These are phyloP conservation scores for Corrigiola litoralis DNA, from an alignment of 179 eudicot genomes.

Conservation along the genomic window DNA sequence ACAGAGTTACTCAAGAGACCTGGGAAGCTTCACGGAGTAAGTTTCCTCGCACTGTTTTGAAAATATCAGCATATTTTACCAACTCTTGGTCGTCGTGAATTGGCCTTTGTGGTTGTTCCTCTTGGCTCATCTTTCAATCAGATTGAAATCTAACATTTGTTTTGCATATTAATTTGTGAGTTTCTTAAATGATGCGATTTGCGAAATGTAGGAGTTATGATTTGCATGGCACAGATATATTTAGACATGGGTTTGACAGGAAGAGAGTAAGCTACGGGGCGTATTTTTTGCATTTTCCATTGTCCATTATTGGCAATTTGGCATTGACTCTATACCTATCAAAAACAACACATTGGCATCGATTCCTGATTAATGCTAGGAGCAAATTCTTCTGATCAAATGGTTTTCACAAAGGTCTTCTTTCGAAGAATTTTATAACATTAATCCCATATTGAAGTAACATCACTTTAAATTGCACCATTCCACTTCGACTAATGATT, in stretches of 20 bases:
- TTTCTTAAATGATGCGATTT: constrained; percentile 1
- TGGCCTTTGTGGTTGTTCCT: constrained; percentile 14
- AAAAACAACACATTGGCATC: no score
- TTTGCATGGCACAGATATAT: not conserved
- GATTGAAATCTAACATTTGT: not conserved
- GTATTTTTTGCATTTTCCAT: constrained; percentile 19
- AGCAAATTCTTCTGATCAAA: no score
- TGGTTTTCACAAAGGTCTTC: no score
- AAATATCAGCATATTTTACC: constrained; percentile 15
- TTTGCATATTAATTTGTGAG: not conserved
- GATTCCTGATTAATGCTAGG: no score
- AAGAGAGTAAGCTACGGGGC: constrained; percentile 16
- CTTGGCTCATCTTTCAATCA: constrained; percentile 26
- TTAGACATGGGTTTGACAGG: constrained; percentile 24
- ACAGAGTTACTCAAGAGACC: no score
- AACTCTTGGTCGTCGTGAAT: constrained; percentile 16
- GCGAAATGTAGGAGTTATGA: constrained; percentile 5
- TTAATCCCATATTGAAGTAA: no score
- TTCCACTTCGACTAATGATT: no score
- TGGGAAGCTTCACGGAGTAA: not conserved
- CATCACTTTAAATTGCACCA: no score
- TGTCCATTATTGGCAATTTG: constrained; percentile 1
- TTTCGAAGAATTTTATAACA: no score
- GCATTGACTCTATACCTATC: not conserved
- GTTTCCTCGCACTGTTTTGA: constrained; percentile 11